These are phyloP conservation scores for Mortierella sp. DNA, from an alignment of 371 early-diverging fungal genomes.

Conservation along the genomic window DNA sequence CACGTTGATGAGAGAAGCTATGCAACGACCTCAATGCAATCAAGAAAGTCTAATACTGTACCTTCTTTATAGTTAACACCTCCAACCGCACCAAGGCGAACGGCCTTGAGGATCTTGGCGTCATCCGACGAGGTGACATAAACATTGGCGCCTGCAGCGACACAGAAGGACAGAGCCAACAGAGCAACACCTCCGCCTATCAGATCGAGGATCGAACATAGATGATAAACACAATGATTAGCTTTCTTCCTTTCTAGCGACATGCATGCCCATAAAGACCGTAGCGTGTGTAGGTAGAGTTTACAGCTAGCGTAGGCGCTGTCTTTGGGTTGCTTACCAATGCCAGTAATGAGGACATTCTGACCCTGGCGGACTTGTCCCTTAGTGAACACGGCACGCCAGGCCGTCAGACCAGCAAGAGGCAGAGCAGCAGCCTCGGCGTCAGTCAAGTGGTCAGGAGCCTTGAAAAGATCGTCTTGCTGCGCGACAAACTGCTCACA, in stretches of 20 bases:
- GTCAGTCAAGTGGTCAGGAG: constrained; percentile 70
- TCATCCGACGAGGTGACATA: constrained; percentile 79
- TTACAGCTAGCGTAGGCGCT: neutral
- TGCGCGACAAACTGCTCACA: constrained; percentile 69
- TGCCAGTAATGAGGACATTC: constrained; percentile 80
- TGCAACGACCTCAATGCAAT: neutral
- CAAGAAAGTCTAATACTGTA: constrained; percentile 30
- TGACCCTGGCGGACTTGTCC: constrained; percentile 68
- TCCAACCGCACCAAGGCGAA: constrained; percentile 75
- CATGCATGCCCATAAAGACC: neutral
- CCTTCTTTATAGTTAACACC: constrained; percentile 80
- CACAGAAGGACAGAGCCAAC: constrained; percentile 75
- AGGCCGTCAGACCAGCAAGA: constrained; percentile 79
- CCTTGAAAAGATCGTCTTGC: constrained; percentile 62
- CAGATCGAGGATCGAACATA: neutral
- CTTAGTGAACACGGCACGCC: constrained; percentile 71
- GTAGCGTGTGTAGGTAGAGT: neutral
- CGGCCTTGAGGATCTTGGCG: constrained; percentile 73
- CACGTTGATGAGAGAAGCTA: neutral
- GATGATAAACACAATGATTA: neutral
- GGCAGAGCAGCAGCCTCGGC: constrained; percentile 81
- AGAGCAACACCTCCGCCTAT: constrained; percentile 82
- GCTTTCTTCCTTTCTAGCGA: neutral
- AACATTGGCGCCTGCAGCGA: constrained; percentile 77
- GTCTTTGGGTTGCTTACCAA: constrained; percentile 53